phyloP scores from a whole-genome alignment of 2,329 filamentous ascomycete species.

The Paradendryphiella salina region DNA sequence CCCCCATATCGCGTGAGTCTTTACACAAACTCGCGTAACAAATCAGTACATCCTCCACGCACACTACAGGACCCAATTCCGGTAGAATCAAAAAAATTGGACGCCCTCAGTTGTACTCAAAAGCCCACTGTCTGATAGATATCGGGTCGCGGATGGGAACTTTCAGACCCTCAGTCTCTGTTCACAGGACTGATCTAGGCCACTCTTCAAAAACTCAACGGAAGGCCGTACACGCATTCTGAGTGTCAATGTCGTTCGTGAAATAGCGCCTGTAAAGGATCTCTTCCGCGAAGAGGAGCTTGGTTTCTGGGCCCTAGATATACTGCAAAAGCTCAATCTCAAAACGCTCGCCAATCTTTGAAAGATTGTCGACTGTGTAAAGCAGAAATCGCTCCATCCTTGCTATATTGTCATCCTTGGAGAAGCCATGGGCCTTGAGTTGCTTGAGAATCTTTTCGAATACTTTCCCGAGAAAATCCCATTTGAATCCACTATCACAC shows the following conservation, averaged over 20 bases:
- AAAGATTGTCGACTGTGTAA: neutral
- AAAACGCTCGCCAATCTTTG: constrained; percentile 1
- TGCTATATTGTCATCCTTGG: neutral
- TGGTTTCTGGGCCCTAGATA: neutral
- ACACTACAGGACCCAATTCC: neutral
- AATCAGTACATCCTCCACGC: no score
- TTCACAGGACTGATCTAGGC: neutral
- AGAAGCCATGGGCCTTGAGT: neutral
- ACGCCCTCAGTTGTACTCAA: constrained; percentile 1
- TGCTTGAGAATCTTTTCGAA: neutral
- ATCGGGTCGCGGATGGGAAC: neutral
- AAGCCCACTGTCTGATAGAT: constrained; percentile 4
- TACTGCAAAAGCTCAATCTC: neutral
- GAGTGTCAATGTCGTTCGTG: neutral
- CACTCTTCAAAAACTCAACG: constrained; percentile 4
- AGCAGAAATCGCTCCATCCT: neutral
- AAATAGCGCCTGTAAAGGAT: neutral
- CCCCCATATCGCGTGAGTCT: no score
- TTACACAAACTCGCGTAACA: no score
- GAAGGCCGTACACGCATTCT: neutral
- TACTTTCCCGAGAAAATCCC: neutral
- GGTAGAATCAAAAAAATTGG: neutral
- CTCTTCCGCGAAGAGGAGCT: neutral
- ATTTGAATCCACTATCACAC: neutral
- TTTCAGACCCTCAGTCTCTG: neutral